Conservation (phyloP, 1,284 basidiomycete genomes). For the Ceratobasidium sp. region DNA sequence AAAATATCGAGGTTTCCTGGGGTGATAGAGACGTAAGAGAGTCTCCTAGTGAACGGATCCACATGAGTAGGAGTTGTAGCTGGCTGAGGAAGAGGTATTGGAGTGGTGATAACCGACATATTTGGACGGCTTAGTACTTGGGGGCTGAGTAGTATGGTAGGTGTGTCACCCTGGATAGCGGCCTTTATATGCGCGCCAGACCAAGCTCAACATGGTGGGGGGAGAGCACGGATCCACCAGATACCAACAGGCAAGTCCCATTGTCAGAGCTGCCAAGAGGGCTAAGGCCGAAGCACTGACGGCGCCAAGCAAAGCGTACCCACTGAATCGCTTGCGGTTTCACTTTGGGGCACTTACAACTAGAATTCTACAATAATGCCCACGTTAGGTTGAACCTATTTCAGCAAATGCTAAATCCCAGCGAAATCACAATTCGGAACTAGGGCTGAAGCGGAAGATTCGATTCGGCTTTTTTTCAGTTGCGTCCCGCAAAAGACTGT, state of each 20-base stretch:
- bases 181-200: not conserved
- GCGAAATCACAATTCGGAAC: too few species aligned
- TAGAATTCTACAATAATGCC: too few species aligned
- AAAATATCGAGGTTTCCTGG: slow-evolving; percentile 27
- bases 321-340: too few species aligned
- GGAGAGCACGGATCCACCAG: not conserved
- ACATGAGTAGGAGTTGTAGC: not conserved
- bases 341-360: too few species aligned
- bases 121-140: not conserved
- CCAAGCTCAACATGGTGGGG: not conserved
- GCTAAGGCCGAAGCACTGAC: too few species aligned
- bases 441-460: too few species aligned
- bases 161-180: not conserved
- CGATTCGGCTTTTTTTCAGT: too few species aligned
- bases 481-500: too few species aligned
- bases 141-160: not conserved
- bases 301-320: too few species aligned
- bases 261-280: not conserved
- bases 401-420: too few species aligned
- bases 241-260: not conserved
- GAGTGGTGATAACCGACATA: not conserved
- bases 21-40: slow-evolving; percentile 23
- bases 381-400: too few species aligned
- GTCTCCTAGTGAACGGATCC: not conserved
- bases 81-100: not conserved